Base-by-base conservation (phyloP, 805 yeast genomes). In the Suhomyces sp. region DNA sequence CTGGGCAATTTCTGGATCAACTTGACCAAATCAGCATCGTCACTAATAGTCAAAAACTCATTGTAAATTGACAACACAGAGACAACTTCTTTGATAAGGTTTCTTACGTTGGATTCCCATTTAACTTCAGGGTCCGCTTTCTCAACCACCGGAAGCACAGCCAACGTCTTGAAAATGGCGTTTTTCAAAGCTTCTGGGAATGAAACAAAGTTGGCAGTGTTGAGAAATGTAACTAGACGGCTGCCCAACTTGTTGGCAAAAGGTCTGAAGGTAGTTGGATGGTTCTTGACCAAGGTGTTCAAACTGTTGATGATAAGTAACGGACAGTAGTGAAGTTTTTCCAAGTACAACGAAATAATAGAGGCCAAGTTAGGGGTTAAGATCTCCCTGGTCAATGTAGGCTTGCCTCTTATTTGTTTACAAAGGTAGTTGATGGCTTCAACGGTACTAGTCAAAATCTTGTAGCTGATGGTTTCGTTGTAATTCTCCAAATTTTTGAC, bases 181-280 rank as follows among this genome's bases (percentile, higher is more conserved):
- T 55, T 49, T 59, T 80, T 76, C 45, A 84, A 67, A 0, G 58
- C 52, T 0, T 49, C 35, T 27, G 81, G 78, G 54, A 77, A 73
- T 46, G 64, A 71, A 63, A 61, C 58, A 69, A 78, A 60, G 64
- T 69, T 50, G 59, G 64, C 37, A 53, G 62, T 37, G 76, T 65
- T 53, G 20, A 72, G 53, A 4, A 80, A 62, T 5, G 56, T 58
- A 8, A 71, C 53, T 27, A 84, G 66, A 27, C 73, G 77, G 10
- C 63, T 66, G 58, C 84, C 83, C 57, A 80, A 82, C 59, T 83
- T 85, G 52, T 82, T 79, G 4, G 86, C 86, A 69, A 77, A 85
- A 12, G 96, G 96, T 66, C 92, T 81, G 63, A 89, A 88, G 1
- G 96, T 86, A 1, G 94, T 87, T 1, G 96, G 79, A 61, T 89